phyloP scores from a whole-genome alignment of 2,329 filamentous ascomycete species.

The Zasmidium cellare region DNA sequence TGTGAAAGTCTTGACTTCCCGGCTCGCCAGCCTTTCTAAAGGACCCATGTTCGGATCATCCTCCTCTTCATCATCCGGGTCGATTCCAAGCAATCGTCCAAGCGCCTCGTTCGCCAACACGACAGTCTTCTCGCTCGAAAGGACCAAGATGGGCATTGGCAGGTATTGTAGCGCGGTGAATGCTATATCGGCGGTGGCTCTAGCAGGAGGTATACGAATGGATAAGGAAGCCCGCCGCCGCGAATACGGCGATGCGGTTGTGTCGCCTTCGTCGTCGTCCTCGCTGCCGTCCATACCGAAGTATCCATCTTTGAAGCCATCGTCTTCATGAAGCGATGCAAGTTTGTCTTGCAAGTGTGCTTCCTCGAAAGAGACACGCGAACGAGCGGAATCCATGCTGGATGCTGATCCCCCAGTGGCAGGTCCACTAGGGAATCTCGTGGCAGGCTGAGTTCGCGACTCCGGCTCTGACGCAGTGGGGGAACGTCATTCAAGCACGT shows the following conservation, averaged over 20 bases:
- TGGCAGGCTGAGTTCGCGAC: background rate
- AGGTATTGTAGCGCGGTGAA: constrained; percentile 72
- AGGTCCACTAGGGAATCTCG: background rate
- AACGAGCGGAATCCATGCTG: constrained; percentile 1
- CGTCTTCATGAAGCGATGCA: background rate
- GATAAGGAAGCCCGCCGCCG: constrained; percentile 30
- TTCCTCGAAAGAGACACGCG: constrained; percentile 12
- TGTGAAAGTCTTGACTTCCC: constrained; percentile 44
- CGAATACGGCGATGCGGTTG: constrained; percentile 19
- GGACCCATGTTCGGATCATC: constrained; percentile 18
- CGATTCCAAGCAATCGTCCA: constrained; percentile 66
- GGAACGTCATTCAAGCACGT: background rate
- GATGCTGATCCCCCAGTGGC: background rate
- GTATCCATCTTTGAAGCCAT: constrained; percentile 23
- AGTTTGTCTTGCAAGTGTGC: background rate
- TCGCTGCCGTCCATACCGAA: constrained; percentile 31
- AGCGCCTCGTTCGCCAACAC: constrained; percentile 75
- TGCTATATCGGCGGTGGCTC: constrained; percentile 44
- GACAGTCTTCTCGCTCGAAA: constrained; percentile 68
- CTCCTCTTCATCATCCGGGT: constrained; percentile 34
- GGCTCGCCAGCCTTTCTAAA: constrained; percentile 18
- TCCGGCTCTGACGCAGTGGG: background rate
- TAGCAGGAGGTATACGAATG: constrained; percentile 35
- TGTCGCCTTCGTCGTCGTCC: constrained; percentile 17
- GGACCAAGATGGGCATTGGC: constrained; percentile 68